Base-by-base conservation (phyloP, 2,329 filamentous ascomycete species). In the Pseudopyricularia cyperi region DNA sequence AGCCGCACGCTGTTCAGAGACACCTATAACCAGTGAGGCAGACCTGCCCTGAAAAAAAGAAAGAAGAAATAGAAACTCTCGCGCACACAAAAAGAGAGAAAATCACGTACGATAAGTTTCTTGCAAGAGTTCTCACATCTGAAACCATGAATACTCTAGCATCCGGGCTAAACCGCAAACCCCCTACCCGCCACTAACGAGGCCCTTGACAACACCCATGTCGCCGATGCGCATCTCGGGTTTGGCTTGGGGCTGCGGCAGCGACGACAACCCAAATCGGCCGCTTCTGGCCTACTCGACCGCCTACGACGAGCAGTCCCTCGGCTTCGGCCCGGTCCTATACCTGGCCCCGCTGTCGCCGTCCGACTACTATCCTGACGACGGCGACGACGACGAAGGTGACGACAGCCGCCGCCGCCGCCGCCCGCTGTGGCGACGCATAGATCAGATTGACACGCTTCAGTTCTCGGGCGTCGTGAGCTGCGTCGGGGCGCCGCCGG, bases 51-150 rank as follows among this genome's bases (percentile, higher is more conserved):
- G 15, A 19, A 35, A 48, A 33, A 34, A 19, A 26, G 12, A 53
- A 50, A 55, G 53, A 50, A 55, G 49, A 53, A 49, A 52, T 55
- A 54, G 55, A 54, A 61, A 71, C 17, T 19, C n/a, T 14, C 17
- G 4, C 9, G 5, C 17, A 14, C 28, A 32, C 15, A 35, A 12
- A 42, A 46, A 37, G n/a, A 42, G 15, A 42, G n/a, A 9, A 42
- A 11, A 42, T 7, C 7, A 11, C 12, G 8, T 33, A 33, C 32
- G 12, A 7, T 33, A 12, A 7, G 32, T 12, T 33, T 33, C 7
- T 12, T 12, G 32, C 32, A n/a, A n/a, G n/a, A n/a, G n/a, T n/a
- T n/a, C n/a, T n/a, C n/a, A n/a, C n/a, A n/a, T n/a, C n/a, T n/a
- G n/a, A n/a, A n/a, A n/a, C n/a, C n/a, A n/a, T n/a, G n/a, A n/a